These are phyloP conservation scores for Naganishia sp. DNA, from an alignment of 1,284 basidiomycete genomes.

Conservation along the genomic window DNA sequence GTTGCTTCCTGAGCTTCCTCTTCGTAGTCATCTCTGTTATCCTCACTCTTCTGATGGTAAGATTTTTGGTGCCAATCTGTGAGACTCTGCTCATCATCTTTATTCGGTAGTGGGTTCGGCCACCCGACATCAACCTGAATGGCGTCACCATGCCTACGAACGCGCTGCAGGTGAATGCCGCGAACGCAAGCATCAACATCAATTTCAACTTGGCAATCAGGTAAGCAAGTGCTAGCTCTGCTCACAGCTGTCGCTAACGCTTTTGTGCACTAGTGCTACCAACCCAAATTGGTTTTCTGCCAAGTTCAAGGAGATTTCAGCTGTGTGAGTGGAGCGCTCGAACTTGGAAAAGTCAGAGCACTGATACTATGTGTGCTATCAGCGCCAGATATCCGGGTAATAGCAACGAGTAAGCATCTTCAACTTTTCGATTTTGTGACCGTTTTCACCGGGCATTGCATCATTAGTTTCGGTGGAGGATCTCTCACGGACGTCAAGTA, in stretches of 20 bases:
- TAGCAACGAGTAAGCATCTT: conserved; percentile 55
- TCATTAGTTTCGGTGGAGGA: conserved; percentile 64
- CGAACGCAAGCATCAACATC: conserved; percentile 68
- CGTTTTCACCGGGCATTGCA: neutral
- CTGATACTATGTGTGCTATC: conserved; percentile 27
- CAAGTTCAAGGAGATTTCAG: conserved; percentile 68
- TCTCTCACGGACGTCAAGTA: conserved; percentile 60
- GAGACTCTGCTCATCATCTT: neutral
- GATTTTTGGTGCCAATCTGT: conserved; percentile 41
- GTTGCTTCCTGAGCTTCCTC: conserved; percentile 53
- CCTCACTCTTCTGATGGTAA: conserved; percentile 69
- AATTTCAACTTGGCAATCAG: conserved; percentile 41
- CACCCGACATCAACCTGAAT: conserved; percentile 71
- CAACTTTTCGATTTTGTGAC: neutral
- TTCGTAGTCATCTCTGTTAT: conserved; percentile 67
- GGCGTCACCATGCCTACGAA: conserved; percentile 56
- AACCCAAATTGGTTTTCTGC: conserved; percentile 87
- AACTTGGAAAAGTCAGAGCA: conserved; percentile 49
- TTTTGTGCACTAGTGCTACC: conserved; percentile 60
- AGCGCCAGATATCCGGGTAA: conserved; percentile 74
- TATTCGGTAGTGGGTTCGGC: conserved; percentile 68
- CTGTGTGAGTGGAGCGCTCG: conserved; percentile 49
- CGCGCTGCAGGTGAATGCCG: conserved; percentile 37
- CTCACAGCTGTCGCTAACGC: neutral
- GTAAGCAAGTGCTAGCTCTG: conserved; percentile 54